Evolutionary conservation across 2,329 filamentous ascomycete species (phyloP).

Genomic region (Dactylellina cionopaga): DNA sequence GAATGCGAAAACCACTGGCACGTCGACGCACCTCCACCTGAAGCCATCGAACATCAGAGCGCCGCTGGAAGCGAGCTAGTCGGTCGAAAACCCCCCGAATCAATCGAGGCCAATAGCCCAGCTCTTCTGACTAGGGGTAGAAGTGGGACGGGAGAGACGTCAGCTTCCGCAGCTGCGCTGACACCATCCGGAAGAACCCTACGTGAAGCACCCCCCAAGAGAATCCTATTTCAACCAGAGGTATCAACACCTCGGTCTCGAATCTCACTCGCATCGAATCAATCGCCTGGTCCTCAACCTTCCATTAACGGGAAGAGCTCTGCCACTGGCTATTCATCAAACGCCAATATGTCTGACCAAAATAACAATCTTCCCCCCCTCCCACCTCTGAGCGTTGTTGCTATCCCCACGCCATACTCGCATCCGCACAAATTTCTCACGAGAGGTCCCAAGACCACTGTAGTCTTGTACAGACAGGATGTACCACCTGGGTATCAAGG

Average conservation of each 20-base stretch:
- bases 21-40: conserved; percentile 83
- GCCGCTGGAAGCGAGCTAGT: conserved; percentile 85
- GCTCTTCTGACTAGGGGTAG: conserved; percentile 65
- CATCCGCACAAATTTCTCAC: conserved; percentile 19
- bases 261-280: conserved; percentile 52
- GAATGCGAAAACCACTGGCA: conserved; percentile 82
- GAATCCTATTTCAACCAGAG: conserved; percentile 86
- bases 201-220: conserved; percentile 82
- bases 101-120: conserved; percentile 61
- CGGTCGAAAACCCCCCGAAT: conserved; percentile 72
- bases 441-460: not conserved
- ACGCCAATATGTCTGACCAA: conserved; percentile 51
- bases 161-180: conserved; percentile 63
- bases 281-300: conserved; percentile 55
- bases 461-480: not conserved
- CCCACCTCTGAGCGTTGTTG: conserved; percentile 55
- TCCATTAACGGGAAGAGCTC: conserved; percentile 23
- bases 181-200: conserved; percentile 54
- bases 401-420: conserved; percentile 55
- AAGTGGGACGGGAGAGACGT: conserved; percentile 70
- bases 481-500: not conserved
- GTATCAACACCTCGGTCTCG: conserved; percentile 62
- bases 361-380: conserved; percentile 49
- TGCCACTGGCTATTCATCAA: conserved; percentile 17
- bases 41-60: conserved; percentile 81